Percentiles rank a stretch among this genome's conserved stretches.
phyloP scores from a whole-genome alignment of 768 basidiomycete genomes.

The Amanita rubescens region DNA sequence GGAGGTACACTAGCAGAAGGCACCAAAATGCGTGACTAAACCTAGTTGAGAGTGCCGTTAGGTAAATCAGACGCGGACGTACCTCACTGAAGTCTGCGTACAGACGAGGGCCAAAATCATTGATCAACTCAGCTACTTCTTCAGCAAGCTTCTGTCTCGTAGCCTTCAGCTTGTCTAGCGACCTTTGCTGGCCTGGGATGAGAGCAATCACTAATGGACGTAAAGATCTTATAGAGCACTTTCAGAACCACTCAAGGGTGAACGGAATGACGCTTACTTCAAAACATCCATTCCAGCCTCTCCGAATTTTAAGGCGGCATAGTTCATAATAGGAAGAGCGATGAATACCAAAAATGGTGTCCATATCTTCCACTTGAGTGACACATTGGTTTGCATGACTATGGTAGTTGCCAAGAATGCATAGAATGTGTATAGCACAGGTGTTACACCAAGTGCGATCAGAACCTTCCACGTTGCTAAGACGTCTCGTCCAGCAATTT shows the following conservation, averaged over 20 bases:
- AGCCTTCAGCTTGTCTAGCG: conserved; percentile 66
- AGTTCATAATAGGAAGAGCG: conserved; percentile 81
- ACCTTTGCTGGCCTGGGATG: conserved; percentile 81
- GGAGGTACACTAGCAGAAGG: conserved; percentile 84
- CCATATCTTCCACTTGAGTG: conserved; percentile 56
- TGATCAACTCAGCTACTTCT: conserved; percentile 76
- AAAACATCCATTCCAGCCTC: conserved; percentile 97
- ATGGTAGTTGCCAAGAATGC: conserved; percentile 71
- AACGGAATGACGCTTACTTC: conserved; percentile 54
- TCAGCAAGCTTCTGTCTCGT: conserved; percentile 72
- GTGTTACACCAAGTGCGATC: conserved; percentile 86
- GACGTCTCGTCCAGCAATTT: conserved; percentile 95
- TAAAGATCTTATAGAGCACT: conserved; percentile 73
- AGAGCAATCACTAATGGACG: conserved; percentile 84
- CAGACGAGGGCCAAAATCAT: conserved; percentile 82
- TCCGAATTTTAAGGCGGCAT: conserved; percentile 92
- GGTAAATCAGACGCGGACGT: conserved; percentile 14
- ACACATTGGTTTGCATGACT: conserved; percentile 57
- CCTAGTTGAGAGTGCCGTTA: neutral
- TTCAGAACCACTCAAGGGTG: conserved; percentile 1
- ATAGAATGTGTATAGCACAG: conserved; percentile 79
- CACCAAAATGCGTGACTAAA: conserved; percentile 68
- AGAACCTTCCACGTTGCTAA: conserved; percentile 96
- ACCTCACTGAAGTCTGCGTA: conserved; percentile 87
- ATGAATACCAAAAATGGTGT: conserved; percentile 74